These are phyloP conservation scores for Penicillium salamii DNA, from an alignment of 495 filamentous ascomycete species.

Conservation along the genomic window DNA sequence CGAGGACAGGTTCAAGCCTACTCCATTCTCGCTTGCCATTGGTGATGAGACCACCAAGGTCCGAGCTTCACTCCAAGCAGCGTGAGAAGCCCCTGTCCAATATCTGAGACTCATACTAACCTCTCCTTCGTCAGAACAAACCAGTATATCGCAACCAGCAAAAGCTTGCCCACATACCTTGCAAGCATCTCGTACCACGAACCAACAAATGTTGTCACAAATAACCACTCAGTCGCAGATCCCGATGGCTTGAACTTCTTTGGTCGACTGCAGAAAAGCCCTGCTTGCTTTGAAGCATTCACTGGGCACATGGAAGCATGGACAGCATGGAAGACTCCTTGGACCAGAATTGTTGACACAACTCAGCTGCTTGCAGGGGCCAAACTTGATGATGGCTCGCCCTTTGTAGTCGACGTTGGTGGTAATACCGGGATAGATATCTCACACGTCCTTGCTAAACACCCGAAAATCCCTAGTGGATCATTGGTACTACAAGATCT, in stretches of 20 bases:
- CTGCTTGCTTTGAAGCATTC: conserved; percentile 32
- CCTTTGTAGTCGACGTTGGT: conserved; percentile 50
- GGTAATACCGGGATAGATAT: conserved; percentile 50
- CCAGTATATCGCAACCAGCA: conserved; percentile 23
- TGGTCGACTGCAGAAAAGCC: conserved; percentile 25
- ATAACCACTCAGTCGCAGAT: conserved; percentile 31
- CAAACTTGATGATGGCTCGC: conserved; percentile 11
- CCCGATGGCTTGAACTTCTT: conserved; percentile 35
- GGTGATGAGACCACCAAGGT: conserved; percentile 33
- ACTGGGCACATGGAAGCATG: conserved; percentile 39
- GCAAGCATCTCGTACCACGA: conserved; percentile 36
- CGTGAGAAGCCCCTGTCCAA: conserved; percentile 20
- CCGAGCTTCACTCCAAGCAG: conserved; percentile 31
- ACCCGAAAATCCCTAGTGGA: conserved; percentile 32
- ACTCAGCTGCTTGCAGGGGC: conserved; percentile 17
- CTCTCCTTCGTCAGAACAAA: conserved; percentile 14
- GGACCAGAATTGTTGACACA: conserved; percentile 35
- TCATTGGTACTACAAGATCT: conserved; percentile 52
- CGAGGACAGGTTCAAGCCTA: conserved; percentile 32
- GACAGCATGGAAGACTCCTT: conserved; percentile 29
- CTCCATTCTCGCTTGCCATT: conserved; percentile 35
- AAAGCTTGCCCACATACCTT: conserved; percentile 35
- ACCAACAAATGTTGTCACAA: conserved; percentile 26
- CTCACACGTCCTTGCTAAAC: conserved; percentile 35
- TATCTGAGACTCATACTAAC: not conserved